A percentile compares a stretch with the other conserved stretches of the same genome.
These are phyloP conservation scores for Wallacemonas rigidus DNA, from an alignment of 208 protist genomes.

Conservation along the genomic window DNA sequence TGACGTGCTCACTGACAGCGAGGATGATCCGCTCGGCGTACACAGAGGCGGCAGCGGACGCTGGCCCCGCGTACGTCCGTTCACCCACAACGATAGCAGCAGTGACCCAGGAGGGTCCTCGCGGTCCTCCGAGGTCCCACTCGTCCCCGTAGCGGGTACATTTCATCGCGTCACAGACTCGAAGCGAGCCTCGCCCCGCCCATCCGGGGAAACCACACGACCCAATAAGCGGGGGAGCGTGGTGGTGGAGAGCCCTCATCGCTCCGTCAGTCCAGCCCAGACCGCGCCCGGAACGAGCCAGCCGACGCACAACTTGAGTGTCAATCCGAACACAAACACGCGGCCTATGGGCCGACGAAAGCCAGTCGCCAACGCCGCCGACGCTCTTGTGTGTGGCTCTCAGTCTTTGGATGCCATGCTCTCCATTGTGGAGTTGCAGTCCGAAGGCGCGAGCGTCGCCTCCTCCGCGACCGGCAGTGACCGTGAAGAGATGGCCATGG, in stretches of 20 bases:
- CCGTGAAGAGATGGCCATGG: constrained; percentile 2
- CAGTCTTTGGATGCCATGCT: constrained; percentile 54
- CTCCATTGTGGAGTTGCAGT: constrained; percentile 59
- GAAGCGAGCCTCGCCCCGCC: too few relatives aligned
- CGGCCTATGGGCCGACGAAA: constrained; percentile 1
- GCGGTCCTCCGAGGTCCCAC: constrained; percentile 14
- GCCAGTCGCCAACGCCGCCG: not conserved
- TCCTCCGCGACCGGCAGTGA: constrained; percentile 11
- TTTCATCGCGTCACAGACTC: constrained; percentile 11
- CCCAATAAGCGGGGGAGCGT: too few relatives aligned
- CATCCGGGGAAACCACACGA: too few relatives aligned
- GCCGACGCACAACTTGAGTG: not conserved
- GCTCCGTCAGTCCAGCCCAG: too few relatives aligned
- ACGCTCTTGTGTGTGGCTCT: constrained; percentile 1
- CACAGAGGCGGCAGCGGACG: not conserved
- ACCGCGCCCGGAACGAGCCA: too few relatives aligned
- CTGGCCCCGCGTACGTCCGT: not conserved
- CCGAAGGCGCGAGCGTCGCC: constrained; percentile 23
- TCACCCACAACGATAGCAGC: not conserved
- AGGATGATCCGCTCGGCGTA: constrained; percentile 9
- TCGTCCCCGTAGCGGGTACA: constrained; percentile 13
- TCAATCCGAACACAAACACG: constrained; percentile 15
- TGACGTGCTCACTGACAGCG: constrained; percentile 12
- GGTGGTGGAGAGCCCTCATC: too few relatives aligned
- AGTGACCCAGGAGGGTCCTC: not conserved